These are phyloP conservation scores for Corymbia citriodora DNA, from an alignment of 441 rosid genomes.

Conservation along the genomic window DNA sequence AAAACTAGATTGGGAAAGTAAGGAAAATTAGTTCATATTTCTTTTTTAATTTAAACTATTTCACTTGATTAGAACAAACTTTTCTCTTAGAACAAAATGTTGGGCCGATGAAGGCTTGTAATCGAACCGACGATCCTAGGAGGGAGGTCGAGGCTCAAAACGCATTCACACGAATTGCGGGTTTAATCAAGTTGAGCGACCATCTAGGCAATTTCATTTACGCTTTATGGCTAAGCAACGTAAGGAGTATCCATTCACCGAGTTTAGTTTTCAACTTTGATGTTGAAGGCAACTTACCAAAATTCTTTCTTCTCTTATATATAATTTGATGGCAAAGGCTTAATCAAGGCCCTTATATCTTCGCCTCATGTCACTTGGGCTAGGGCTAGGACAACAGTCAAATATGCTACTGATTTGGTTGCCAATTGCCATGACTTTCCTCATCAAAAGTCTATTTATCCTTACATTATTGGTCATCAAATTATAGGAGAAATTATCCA, in stretches of 20 bases:
- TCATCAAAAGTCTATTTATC: not conserved
- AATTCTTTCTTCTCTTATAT: not conserved
- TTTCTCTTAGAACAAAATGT: not conserved
- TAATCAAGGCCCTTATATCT: not conserved
- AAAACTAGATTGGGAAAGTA: too few species aligned
- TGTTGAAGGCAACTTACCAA: not conserved
- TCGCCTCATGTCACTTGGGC: not conserved
- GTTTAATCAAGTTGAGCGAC: not conserved
- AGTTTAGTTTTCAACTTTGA: not conserved
- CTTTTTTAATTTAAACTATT: too few species aligned
- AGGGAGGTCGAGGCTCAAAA: not conserved
- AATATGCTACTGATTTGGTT: not conserved
- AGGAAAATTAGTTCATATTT: too few species aligned
- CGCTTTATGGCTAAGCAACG: not conserved
- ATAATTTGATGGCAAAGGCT: rapidly evolving
- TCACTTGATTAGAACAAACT: too few species aligned
- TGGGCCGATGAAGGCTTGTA: not conserved
- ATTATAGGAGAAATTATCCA: rapidly evolving
- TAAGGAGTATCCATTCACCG: not conserved
- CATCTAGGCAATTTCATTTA: not conserved
- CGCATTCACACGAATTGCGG: not conserved
- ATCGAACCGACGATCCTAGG: not conserved
- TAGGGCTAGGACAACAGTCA: not conserved
- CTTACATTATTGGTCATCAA: too few species aligned
- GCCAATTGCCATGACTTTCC: not conserved